Conservation (phyloP, 768 basidiomycete species). For the Cystobasidium onofrii region DNA sequence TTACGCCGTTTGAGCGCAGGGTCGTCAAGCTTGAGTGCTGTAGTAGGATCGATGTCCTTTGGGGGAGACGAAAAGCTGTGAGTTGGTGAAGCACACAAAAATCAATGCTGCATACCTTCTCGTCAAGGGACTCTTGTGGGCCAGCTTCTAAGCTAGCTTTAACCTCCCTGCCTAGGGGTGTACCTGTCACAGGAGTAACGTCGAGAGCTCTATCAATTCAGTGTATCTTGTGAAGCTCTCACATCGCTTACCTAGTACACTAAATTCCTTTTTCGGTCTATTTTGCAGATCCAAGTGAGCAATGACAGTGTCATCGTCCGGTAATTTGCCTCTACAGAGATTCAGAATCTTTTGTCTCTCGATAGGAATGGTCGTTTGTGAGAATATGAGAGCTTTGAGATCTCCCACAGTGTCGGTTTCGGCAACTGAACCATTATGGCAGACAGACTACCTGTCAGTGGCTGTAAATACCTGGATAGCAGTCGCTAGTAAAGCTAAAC, state of each 20-base stretch:
- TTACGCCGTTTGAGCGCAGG: constrained; percentile 54
- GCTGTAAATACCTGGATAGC: no score
- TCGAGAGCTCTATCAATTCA: background rate
- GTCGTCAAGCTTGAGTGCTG: constrained; percentile 11
- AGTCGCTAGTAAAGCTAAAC: no score
- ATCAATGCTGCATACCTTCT: no score
- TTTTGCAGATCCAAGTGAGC: constrained; percentile 10
- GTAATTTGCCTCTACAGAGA: constrained; percentile 70
- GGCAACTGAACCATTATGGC: no score
- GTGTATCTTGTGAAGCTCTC: no score
- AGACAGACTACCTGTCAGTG: no score
- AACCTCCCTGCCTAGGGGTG: constrained; percentile 21
- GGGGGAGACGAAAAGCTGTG: no score
- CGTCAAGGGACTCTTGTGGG: constrained; percentile 11
- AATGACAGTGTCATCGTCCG: constrained; percentile 63
- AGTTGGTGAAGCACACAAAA: no score
- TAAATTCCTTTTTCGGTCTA: constrained; percentile 20
- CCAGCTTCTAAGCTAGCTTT: constrained; percentile 12
- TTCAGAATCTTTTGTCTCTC: constrained; percentile 83
- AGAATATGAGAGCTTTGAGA: constrained; percentile 60
- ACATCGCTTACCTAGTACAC: constrained; percentile 17
- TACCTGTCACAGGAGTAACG: background rate
- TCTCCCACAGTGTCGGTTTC: constrained; percentile 55
- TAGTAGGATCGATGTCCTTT: constrained; percentile 27
- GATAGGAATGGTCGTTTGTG: constrained; percentile 66